Conservation (phyloP, 164 flowering plant genomes). For the Malania oleifera region DNA sequence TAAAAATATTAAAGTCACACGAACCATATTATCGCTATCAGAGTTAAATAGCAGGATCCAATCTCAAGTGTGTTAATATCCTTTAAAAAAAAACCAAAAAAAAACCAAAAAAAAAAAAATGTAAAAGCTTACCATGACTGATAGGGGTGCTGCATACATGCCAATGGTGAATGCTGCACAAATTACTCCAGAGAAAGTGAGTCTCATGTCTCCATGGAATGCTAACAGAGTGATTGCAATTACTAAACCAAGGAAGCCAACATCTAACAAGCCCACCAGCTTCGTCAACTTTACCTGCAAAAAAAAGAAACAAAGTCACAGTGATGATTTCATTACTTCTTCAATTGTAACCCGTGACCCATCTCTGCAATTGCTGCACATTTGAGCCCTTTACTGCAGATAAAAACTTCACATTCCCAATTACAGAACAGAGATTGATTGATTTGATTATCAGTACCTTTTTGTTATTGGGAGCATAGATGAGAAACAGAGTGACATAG, state of each 20-base stretch:
- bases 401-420: too few species aligned
- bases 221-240: conserved; percentile 42
- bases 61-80: too few species aligned
- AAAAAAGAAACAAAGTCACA: neutral
- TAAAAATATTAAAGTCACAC: too few species aligned
- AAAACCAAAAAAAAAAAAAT: neutral
- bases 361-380: too few species aligned
- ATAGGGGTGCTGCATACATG: conserved; percentile 69
- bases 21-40: too few species aligned
- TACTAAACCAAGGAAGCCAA: conserved; percentile 46
- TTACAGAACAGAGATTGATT: too few species aligned
- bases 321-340: neutral
- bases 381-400: too few species aligned
- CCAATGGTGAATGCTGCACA: conserved; percentile 58
- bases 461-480: conserved; percentile 49
- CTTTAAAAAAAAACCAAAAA: too few species aligned
- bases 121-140: conserved; percentile 42
- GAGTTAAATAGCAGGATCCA: too few species aligned
- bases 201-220: conserved; percentile 27
- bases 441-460: conserved; percentile 33
- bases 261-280: conserved; percentile 35
- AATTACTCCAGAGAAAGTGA: conserved; percentile 47
- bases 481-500: conserved; percentile 60
- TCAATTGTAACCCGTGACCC: neutral
- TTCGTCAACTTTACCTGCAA: conserved; percentile 42